Conservation (phyloP, 2,329 filamentous ascomycete genomes). For the Hymenoscyphus fraxineus region DNA sequence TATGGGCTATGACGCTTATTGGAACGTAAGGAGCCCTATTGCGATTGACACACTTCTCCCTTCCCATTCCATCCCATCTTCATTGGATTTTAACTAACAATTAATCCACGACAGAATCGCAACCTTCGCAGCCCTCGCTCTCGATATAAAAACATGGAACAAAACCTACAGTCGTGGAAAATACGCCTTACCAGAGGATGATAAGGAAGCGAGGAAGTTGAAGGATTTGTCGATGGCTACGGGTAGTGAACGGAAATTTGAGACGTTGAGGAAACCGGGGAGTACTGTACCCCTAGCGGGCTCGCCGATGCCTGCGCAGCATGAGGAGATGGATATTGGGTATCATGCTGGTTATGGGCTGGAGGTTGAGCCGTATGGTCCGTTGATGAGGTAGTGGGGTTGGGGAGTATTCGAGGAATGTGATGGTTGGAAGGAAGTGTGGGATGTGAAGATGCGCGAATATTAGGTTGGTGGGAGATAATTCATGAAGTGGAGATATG, state of each 20-base stretch:
- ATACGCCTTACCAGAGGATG: conserved; percentile 30
- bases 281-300: background rate
- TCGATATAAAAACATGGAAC: conserved; percentile 27
- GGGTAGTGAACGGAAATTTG: conserved; percentile 19
- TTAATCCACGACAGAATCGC: conserved; percentile 19
- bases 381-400: conserved; percentile 14
- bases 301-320: background rate
- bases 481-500: background rate
- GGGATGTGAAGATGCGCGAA: background rate
- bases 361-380: conserved; percentile 19
- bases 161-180: conserved; percentile 20
- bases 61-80: background rate
- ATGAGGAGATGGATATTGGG: conserved; percentile 24
- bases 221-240: conserved; percentile 21
- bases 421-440: background rate
- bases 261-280: conserved; percentile 17
- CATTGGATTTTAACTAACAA: background rate
- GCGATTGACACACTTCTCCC: background rate
- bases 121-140: conserved; percentile 24
- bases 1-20: conserved; percentile 31
- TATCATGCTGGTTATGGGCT: conserved; percentile 30
- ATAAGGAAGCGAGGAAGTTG: conserved; percentile 23
- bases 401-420: background rate
- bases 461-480: background rate
- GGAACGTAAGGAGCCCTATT: conserved; percentile 23